These are phyloP conservation scores for Apiospora phragmitis DNA, from an alignment of 2,329 filamentous ascomycete genomes.

Conservation along the genomic window DNA sequence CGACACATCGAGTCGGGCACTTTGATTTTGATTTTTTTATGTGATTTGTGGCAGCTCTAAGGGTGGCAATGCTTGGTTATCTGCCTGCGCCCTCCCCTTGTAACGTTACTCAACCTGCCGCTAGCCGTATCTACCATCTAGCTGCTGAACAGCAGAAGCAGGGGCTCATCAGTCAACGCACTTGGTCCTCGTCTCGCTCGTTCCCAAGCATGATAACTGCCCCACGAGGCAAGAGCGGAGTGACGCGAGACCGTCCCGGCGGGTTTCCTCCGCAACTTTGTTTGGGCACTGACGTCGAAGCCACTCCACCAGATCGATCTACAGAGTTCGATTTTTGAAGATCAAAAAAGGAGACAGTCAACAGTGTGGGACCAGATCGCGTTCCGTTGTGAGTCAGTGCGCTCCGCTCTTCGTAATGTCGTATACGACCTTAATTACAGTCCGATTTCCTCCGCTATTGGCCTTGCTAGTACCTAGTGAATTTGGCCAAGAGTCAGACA, in stretches of 20 bases:
- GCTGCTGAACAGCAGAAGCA: too few relatives aligned
- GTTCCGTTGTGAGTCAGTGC: too few relatives aligned
- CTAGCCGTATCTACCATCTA: too few relatives aligned
- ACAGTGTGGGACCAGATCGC: background rate
- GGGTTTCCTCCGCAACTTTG: background rate
- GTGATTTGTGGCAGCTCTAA: background rate
- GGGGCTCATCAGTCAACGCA: too few relatives aligned
- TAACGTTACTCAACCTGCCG: background rate
- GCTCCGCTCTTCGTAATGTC: background rate
- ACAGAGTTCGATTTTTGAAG: background rate
- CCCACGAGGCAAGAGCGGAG: too few relatives aligned
- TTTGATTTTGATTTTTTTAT: background rate
- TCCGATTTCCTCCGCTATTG: background rate
- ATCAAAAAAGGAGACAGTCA: background rate
- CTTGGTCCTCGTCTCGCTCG: too few relatives aligned
- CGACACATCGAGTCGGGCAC: background rate
- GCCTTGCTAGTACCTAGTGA: background rate
- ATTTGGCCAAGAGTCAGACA: background rate
- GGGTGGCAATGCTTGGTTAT: background rate
- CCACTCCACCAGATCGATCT: background rate
- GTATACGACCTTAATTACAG: background rate
- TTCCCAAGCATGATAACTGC: too few relatives aligned
- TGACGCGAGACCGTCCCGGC: background rate
- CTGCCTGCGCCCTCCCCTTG: background rate
- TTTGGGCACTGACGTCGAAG: background rate